Evolutionary conservation across 164 flowering plant species (phyloP).

Genomic region (Magnolia kwangsiensis): DNA sequence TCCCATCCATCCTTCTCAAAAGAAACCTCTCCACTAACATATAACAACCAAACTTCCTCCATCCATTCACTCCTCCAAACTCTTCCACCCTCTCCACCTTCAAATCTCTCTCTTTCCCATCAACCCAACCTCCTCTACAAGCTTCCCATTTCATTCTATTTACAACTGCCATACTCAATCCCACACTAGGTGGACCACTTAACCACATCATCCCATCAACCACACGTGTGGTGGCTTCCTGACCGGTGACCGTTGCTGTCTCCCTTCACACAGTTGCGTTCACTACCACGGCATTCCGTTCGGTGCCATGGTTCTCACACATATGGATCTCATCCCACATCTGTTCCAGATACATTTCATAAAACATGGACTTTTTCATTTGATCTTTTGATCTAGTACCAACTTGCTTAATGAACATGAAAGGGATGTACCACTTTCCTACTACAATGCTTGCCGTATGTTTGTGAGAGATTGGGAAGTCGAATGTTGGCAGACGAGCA

Average conservation of each 20-base stretch:
- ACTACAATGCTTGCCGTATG: background rate
- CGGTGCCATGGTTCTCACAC: slow-evolving; percentile 15
- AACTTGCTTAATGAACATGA: slow-evolving; percentile 18
- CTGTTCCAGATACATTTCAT: slow-evolving; percentile 56
- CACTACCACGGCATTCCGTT: slow-evolving; percentile 12
- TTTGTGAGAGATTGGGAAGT: slow-evolving; percentile 9
- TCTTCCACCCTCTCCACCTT: too few relatives aligned
- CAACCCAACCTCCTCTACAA: too few relatives aligned
- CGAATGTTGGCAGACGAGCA: background rate
- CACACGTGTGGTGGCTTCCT: background rate
- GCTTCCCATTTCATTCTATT: too few relatives aligned
- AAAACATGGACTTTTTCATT: slow-evolving; percentile 33
- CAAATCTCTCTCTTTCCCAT: too few relatives aligned
- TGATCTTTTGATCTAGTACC: slow-evolving; percentile 27
- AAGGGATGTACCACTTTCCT: slow-evolving; percentile 22
- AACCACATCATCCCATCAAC: slow-evolving; percentile 11
- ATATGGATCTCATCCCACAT: slow-evolving; percentile 50
- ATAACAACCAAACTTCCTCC: too few relatives aligned
- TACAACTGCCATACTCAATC: too few relatives aligned
- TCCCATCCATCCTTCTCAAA: slow-evolving; percentile 52
- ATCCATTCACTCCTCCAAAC: too few relatives aligned
- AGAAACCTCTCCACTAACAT: slow-evolving; percentile 55
- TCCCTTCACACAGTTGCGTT: slow-evolving; percentile 1
- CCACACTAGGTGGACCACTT: background rate
- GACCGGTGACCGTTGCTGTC: background rate